Evolutionary conservation across 2,329 filamentous ascomycete species (phyloP), one percentile per base, ranked within the genome.

Genomic region (Trichoderma harzianum): DNA sequence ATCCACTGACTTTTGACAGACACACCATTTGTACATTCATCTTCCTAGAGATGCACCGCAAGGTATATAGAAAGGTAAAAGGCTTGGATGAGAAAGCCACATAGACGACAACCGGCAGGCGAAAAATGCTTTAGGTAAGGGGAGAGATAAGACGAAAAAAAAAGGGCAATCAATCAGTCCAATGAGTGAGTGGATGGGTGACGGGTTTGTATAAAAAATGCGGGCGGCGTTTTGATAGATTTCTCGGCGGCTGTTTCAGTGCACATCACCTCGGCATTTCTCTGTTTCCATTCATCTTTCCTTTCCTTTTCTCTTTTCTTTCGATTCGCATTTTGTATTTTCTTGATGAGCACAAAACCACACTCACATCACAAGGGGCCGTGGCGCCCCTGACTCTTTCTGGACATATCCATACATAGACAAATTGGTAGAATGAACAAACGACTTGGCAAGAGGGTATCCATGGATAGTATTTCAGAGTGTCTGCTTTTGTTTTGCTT

Each of bases 21-120:
- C 94, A 97, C 84, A 97, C 93, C 8, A 92, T 97, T 73, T 91
- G 92, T 76, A 97, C 93, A 43, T 95, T 97, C 80, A 80, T 97
- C 78, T 95, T 96, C 80, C 80, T 97, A 78, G 94, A 97, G 80
- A 90, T 93, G 80, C 94, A 97, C 82, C 94, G 95, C 84, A 93
- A 91, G 81, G 80, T 90, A 30, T 97, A 94, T 82, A 86, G 87
- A 80, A 85, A 84, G 74, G 73, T 89, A 67, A 83, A 84, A 74
- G 85, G 82, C 66, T 73, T 79, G 57, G 77, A 80, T 43, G 75
- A 77, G 74, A 78, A 72, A 34, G 32, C 61, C 8, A 47, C 28
- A 70, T 64, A 70, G 60, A 51, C 28, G 2, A n/a, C n/a, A 39
- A 61, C 5, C 3, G 36, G 12, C 24, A 69, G 32, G 24, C 32